phyloP scores from a whole-genome alignment of 306 rosid species.

The Prunus fruticosa region DNA sequence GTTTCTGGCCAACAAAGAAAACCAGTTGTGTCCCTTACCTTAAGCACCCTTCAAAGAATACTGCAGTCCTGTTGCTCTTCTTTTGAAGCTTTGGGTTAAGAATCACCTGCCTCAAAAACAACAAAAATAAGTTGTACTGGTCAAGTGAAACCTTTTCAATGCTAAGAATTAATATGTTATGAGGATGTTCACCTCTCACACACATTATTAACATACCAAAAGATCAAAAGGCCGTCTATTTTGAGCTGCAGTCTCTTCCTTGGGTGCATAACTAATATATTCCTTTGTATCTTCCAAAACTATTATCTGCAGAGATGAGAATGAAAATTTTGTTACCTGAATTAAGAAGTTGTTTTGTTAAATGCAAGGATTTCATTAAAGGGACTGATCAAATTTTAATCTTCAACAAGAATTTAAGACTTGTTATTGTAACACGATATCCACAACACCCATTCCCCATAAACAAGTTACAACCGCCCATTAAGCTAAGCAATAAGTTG shows the following conservation, averaged over 20 bases:
- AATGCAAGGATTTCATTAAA: not conserved
- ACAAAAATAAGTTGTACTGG: slow-evolving; percentile 36
- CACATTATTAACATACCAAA: slow-evolving; percentile 58
- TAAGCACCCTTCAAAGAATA: slow-evolving; percentile 92
- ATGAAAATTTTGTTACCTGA: not conserved
- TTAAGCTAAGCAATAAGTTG: not conserved
- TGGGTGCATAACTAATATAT: slow-evolving; percentile 67
- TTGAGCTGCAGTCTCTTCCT: slow-evolving; percentile 71
- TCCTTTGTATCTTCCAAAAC: slow-evolving; percentile 87
- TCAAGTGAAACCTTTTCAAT: slow-evolving; percentile 23
- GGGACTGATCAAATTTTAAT: not conserved
- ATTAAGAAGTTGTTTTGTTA: not conserved
- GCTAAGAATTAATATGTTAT: slow-evolving; percentile 8
- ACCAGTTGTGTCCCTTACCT: slow-evolving; percentile 46
- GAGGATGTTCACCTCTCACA: slow-evolving; percentile 2
- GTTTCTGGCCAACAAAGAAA: not conserved
- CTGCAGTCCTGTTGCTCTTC: slow-evolving; percentile 73
- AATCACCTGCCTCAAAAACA: slow-evolving; percentile 71
- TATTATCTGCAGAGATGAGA: slow-evolving; percentile 60
- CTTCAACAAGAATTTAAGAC: not conserved
- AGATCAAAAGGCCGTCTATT: slow-evolving; percentile 88
- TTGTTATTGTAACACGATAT: not conserved
- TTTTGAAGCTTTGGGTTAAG: slow-evolving; percentile 72
- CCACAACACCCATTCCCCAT: not conserved
- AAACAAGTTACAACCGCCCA: no score